Evolutionary conservation across 495 filamentous ascomycete genomes (phyloP).

Genomic region (Gamarada debralockiae): DNA sequence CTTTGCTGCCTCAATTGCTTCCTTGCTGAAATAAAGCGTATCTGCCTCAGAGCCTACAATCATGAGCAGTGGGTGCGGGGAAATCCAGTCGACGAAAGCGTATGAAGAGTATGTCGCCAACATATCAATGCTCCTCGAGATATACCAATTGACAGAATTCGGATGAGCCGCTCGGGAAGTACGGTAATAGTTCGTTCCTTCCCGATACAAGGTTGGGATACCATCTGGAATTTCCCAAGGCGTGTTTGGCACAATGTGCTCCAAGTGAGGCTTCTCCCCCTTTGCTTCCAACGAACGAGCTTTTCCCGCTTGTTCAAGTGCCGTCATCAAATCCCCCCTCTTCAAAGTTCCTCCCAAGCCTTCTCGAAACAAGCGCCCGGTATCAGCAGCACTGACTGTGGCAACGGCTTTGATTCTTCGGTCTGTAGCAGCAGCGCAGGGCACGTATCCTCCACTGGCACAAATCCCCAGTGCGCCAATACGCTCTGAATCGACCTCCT

Average conservation of each 20-base stretch:
- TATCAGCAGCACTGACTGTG: conserved; percentile 27
- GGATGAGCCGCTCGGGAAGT: background rate
- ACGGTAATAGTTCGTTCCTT: conserved; percentile 1
- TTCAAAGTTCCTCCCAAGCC: conserved; percentile 13
- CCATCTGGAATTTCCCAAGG: background rate
- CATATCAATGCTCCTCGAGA: background rate
- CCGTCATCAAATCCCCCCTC: background rate
- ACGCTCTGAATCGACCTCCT: conserved; percentile 26
- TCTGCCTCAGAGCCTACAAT: conserved; percentile 32
- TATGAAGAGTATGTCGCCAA: conserved; percentile 32
- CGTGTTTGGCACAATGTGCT: background rate
- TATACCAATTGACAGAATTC: background rate
- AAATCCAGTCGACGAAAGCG: conserved; percentile 22
- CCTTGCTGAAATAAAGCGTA: conserved; percentile 30
- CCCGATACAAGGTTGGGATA: background rate
- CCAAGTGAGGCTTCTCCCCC: background rate
- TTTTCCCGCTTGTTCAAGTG: background rate
- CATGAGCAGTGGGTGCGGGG: conserved; percentile 36
- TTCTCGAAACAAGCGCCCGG: conserved; percentile 29
- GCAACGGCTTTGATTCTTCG: conserved; percentile 35
- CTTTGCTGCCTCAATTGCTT: conserved; percentile 26
- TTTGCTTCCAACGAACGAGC: background rate
- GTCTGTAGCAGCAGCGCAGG: conserved; percentile 35
- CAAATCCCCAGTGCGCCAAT: conserved; percentile 42
- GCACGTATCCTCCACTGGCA: conserved; percentile 33